Percentiles rank a stretch among this genome's conserved stretches.
Evolutionary conservation across 2,329 filamentous ascomycete genomes (phyloP).

Genomic region (Ophiostoma novo-ulmi): DNA sequence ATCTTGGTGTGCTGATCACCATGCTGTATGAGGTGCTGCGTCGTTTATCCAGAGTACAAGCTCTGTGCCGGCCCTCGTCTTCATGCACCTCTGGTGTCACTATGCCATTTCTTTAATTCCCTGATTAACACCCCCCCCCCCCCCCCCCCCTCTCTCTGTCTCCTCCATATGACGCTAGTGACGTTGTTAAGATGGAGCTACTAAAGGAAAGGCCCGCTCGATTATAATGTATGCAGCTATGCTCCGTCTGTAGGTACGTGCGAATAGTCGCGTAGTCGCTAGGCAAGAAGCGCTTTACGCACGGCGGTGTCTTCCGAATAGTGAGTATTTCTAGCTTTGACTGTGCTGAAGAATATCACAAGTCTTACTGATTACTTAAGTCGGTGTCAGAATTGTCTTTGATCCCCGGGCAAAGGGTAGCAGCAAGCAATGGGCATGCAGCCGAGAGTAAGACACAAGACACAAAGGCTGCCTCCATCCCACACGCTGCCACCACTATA

Average conservation of each 20-base stretch:
- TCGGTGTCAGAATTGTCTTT: background rate
- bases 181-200: conserved; percentile 6
- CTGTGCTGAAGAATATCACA: background rate
- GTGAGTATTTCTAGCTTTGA: background rate
- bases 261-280: background rate
- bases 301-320: background rate
- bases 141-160: too few relatives aligned
- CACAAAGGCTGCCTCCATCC: background rate
- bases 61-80: background rate
- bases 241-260: background rate
- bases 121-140: background rate
- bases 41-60: conserved; percentile 9
- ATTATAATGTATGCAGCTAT: background rate
- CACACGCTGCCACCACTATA: background rate
- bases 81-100: conserved; percentile 1
- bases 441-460: background rate
- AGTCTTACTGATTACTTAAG: background rate
- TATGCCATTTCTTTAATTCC: background rate
- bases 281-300: background rate
- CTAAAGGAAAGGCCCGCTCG: conserved; percentile 10
- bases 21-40: background rate
- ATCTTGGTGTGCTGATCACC: background rate
- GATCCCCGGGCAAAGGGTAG: background rate
- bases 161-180: conserved; percentile 5
- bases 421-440: background rate